phyloP scores from a whole-genome alignment of 2,329 filamentous ascomycete species.

The Fusarium incarnatum region DNA sequence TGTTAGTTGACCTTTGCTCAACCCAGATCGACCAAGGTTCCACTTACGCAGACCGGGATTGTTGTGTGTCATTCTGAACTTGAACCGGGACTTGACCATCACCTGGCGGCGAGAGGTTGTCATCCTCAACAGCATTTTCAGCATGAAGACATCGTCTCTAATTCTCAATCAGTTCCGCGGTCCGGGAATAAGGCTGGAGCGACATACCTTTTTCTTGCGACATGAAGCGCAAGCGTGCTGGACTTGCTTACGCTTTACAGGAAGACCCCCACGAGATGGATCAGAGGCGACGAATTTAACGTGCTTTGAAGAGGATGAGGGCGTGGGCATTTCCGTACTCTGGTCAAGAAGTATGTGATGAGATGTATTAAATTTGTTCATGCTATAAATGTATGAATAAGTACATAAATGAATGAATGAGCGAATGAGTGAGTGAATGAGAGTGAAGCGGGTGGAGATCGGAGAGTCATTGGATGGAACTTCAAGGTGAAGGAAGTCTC shows the following conservation, averaged over 20 bases:
- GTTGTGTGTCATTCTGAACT: conserved; percentile 40
- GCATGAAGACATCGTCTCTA: conserved; percentile 60
- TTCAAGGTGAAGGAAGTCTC: conserved; percentile 31
- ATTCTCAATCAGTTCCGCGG: conserved; percentile 1
- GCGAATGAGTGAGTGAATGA: conserved; percentile 1
- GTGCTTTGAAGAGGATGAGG: conserved; percentile 41
- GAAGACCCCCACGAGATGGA: conserved; percentile 60
- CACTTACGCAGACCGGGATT: conserved; percentile 50
- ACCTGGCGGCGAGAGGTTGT: conserved; percentile 9
- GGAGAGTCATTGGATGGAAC: conserved; percentile 10
- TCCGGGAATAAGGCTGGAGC: neutral
- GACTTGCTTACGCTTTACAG: conserved; percentile 70
- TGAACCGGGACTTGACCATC: neutral
- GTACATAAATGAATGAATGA: conserved; percentile 13
- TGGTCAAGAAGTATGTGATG: neutral
- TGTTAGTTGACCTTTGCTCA: neutral
- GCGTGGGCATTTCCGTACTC: conserved; percentile 31
- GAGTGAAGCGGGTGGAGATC: conserved; percentile 1
- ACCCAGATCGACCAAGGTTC: conserved; percentile 6
- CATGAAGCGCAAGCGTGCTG: conserved; percentile 68
- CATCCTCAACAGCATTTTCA: conserved; percentile 50
- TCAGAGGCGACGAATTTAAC: conserved; percentile 70
- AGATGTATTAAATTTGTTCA: neutral
- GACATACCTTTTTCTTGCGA: conserved; percentile 64
- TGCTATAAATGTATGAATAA: conserved; percentile 11